Evolutionary conservation across 73 alveolate species (phyloP), one percentile per base, ranked within the genome.

Genomic region (Blepharisma stoltei): DNA sequence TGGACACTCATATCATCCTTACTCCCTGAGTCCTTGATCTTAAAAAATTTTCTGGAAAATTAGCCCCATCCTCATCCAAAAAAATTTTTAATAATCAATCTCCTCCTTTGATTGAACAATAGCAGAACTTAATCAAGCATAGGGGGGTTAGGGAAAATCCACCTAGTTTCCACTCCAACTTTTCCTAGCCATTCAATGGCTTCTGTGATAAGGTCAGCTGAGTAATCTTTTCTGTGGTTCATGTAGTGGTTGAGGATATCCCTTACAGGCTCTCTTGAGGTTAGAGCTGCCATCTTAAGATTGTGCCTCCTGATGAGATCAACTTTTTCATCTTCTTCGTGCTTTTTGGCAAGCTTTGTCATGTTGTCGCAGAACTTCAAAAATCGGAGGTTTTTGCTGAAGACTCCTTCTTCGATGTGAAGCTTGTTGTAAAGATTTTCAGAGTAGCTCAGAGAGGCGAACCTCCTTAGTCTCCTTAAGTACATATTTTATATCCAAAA

Each of bases 241-340:
- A 8, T 14, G 73, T 60, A 60, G 23, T 20, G 45, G 14, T 8
- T 14, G 18, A 60, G 45, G 48, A 60, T 60, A 38, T 60, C 73
- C 23, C 73, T 14, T 8, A 60, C 48, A 60, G 73, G 73, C 73
- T 60, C 73, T 60, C 11, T 18, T 8, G 46, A 14, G 2, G 73
- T 38, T 25, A 60, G 45, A 60, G 73, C 73, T 8, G 11, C 11
- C 18, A n/a, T n/a, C 46, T 60, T 60, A 11, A 60, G 37, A n/a
- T 60, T 14, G 2, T 60, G 49, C 11, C 18, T 9, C 38, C 18
- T 14, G 45, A 60, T 8, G 45, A 60, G 23, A 8, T 18, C n/a
- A 4, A 14, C 46, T 14, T 60, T n/a, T 60, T 60, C 49, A 2
- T 60, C 48, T 18, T 60, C 73, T 14, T n/a, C 73, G 46, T 60